phyloP scores from a whole-genome alignment of 2,329 filamentous ascomycete species.

The Verticillium dahliae region DNA sequence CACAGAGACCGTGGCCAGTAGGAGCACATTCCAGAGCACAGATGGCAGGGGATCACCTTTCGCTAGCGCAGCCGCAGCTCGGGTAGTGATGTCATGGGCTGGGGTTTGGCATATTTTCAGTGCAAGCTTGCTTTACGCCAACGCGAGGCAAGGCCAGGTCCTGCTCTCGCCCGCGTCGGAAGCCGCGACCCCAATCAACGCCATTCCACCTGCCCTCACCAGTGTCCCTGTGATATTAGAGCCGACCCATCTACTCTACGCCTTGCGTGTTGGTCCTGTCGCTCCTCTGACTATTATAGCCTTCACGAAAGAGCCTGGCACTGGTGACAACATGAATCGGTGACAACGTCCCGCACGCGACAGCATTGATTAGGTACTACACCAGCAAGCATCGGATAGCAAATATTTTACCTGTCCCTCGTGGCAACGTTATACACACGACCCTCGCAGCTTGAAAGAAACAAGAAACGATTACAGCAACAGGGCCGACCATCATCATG shows the following conservation, averaged over 20 bases:
- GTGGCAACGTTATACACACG: not conserved
- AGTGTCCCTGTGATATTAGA: not conserved
- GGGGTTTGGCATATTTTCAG: not conserved
- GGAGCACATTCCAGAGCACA: not conserved
- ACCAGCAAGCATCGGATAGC: not conserved
- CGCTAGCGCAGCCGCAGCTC: not conserved
- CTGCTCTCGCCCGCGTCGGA: not conserved
- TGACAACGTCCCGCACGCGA: not conserved
- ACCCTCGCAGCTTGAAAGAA: too few relatives aligned
- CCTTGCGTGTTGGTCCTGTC: not conserved
- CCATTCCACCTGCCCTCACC: not conserved
- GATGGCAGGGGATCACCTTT: not conserved
- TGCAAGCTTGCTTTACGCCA: not conserved
- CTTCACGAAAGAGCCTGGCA: too few relatives aligned
- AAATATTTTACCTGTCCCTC: not conserved
- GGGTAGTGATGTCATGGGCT: slow-evolving; percentile 3
- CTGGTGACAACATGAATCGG: not conserved
- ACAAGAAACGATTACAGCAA: too few relatives aligned
- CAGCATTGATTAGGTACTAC: not conserved
- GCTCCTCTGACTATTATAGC: not conserved
- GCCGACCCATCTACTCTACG: not conserved
- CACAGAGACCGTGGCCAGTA: not conserved
- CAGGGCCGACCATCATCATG: not conserved
- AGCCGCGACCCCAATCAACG: not conserved
- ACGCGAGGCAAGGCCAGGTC: too few relatives aligned